These are phyloP conservation scores for Dendrocalamus sinicus DNA, from an alignment of 176 grass and related monocot species.

Conservation along the genomic window DNA sequence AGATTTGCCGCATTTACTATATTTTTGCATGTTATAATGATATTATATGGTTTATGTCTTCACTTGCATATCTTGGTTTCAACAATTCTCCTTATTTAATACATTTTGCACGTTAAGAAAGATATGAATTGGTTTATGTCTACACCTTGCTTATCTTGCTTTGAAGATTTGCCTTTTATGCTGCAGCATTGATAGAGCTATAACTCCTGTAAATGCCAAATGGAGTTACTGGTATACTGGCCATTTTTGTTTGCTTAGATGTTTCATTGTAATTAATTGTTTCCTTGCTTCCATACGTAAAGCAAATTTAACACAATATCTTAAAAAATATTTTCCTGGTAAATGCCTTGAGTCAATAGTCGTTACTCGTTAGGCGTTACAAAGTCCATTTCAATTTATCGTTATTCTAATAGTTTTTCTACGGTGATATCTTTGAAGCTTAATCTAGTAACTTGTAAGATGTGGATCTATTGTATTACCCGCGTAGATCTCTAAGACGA, in stretches of 20 bases:
- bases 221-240: neutral
- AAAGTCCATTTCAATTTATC: neutral
- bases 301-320: neutral
- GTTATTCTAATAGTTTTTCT: neutral
- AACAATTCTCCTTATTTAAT: too few species aligned
- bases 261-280: neutral
- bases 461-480: neutral
- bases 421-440: neutral
- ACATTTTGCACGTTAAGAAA: too few species aligned
- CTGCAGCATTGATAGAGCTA: neutral
- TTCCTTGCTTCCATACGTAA: neutral
- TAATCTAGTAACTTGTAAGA: neutral
- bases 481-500: too few species aligned
- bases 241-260: neutral
- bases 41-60: too few species aligned
- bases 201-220: neutral
- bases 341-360: neutral
- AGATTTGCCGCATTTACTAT: too few species aligned
- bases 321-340: neutral
- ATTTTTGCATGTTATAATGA: too few species aligned
- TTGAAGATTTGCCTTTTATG: neutral
- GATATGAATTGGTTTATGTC: neutral
- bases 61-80: too few species aligned
- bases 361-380: neutral
- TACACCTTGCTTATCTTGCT: neutral